Base-by-base conservation (phyloP, 2,329 filamentous ascomycete genomes). In the Colletotrichum cereale region DNA sequence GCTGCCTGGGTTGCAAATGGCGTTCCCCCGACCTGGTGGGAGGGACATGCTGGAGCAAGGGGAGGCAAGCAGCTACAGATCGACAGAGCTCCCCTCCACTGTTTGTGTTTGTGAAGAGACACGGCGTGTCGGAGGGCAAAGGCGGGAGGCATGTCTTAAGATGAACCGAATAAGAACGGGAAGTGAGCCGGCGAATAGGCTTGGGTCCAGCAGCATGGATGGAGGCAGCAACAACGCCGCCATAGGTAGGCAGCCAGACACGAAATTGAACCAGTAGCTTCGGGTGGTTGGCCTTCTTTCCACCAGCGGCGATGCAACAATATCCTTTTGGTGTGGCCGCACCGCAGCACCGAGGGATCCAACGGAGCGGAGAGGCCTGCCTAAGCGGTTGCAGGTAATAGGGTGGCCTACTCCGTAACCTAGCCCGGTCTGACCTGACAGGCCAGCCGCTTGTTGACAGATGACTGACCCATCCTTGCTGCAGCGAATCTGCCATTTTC, bases 181-280 rank as follows among this genome's bases (percentile, higher is more conserved):
- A 62, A 42, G 57, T 38, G 36, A 67, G 36, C 53, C 21, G 50
- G 44, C 68, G 64, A 71, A 63, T 58, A 31, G 53, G 65, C 64
- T 68, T 50, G 68, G 68, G 64, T 67, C 68, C 68, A 62, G 52
- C 64, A 68, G 52, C 57, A 42, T 67, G 68, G 68, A 53, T 63
- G 50, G 52, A 52, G 64, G 64, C 67, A 47, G 47, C 50, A 62
- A 44, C 64, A 21, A 44, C 44, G 58, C 50, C 48, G 52, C 14
- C 47, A 40, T 62, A 42, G 18, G 31, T 61, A 47, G 29, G 36
- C 44, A 63, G 57, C 34, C 42, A 52, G 64, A 63, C 34, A 63
- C 50, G 52, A 40, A 57, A 58, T 58, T 52, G 57, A 62, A 53
- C 69, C 69, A 68, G 65, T 64, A 63, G 57, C 52, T 34, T 50